Base-by-base conservation (phyloP, 257 asterid species). In the Pogostemon cablin region DNA sequence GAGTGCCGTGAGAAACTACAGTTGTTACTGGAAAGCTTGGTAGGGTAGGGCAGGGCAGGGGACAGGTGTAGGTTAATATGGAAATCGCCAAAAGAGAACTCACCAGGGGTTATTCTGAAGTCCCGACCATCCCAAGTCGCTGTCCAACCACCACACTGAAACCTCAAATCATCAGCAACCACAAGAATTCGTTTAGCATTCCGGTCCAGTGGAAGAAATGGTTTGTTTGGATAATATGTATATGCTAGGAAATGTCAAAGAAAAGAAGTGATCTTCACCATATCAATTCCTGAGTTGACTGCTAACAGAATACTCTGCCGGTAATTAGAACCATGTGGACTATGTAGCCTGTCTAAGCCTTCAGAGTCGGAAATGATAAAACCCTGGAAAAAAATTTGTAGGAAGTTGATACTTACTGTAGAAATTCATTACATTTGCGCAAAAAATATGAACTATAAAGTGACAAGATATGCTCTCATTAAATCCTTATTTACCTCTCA, bases 131-230 rank as follows among this genome's bases (percentile, higher is more conserved):
- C 93, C 96, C 96, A 90, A 3, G 95, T 86, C 40, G 62, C 54
- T 7, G 96, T 90, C 96, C 96, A 90, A 3, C 96, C 96, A 10
- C 96, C 96, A 71, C 96, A 90, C 57, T 90, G 95, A 74, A 80
- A 90, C 63, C 95, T 95, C 53, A 90, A 82, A 72, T 90, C 83
- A 62, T 87, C 87, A n/a, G 82, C 96, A 9, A 79, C 92, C 63
- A 90, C 79, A 44, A 90, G 86, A 67, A 90, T 86, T 78, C 79
- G 75, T 71, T 76, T 84, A 8, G 90, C 86, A 47, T 77, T 86
- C 49, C 80, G 73, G 67, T 84, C 83, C 56, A 87, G 76, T 7
- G 92, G 95, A 60, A 90, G 91, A 80, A 90, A 85, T 59, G 96
- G 87, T 67, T 72, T 73, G 53, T 49, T 73, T 32, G 85, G 75